Conservation (phyloP, 2,329 filamentous ascomycete species). For the Diaporthe humulicola region DNA sequence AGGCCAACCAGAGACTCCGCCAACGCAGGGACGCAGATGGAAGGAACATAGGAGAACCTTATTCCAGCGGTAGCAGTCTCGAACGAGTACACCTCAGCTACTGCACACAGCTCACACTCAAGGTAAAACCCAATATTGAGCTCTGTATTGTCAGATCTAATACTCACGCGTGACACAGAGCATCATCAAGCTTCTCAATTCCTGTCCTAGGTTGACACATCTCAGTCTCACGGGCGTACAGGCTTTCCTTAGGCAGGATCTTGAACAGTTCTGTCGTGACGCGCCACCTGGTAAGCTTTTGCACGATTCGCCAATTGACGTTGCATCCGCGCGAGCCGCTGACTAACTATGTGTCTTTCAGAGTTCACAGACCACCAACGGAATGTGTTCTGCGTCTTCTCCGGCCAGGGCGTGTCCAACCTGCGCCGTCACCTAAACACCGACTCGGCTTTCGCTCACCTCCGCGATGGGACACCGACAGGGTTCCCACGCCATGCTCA, state of each 20-base stretch:
- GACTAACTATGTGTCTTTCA: constrained; percentile 45
- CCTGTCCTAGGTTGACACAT: constrained; percentile 92
- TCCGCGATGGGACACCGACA: constrained; percentile 51
- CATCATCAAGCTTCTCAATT: constrained; percentile 89
- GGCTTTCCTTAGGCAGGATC: constrained; percentile 87
- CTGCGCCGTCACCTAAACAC: constrained; percentile 84
- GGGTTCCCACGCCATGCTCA: constrained; percentile 34
- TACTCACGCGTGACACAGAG: constrained; percentile 70
- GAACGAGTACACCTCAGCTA: constrained; percentile 98
- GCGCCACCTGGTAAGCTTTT: constrained; percentile 76
- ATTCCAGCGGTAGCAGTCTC: constrained; percentile 74
- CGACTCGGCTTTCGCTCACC: constrained; percentile 60
- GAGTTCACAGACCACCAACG: constrained; percentile 97
- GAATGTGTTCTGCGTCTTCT: constrained; percentile 97
- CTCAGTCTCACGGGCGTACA: constrained; percentile 94
- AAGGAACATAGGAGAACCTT: constrained; percentile 63
- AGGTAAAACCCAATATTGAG: constrained; percentile 64
- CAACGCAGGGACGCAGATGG: constrained; percentile 63
- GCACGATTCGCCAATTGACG: not conserved
- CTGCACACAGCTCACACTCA: constrained; percentile 85
- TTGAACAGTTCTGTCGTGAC: constrained; percentile 87
- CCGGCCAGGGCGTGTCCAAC: constrained; percentile 82
- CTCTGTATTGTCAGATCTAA: not conserved
- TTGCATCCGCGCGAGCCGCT: not conserved
- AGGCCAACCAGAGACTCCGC: constrained; percentile 70